phyloP scores from a whole-genome alignment of 2,329 filamentous ascomycete species.

The Chaetomiaceae sp. region DNA sequence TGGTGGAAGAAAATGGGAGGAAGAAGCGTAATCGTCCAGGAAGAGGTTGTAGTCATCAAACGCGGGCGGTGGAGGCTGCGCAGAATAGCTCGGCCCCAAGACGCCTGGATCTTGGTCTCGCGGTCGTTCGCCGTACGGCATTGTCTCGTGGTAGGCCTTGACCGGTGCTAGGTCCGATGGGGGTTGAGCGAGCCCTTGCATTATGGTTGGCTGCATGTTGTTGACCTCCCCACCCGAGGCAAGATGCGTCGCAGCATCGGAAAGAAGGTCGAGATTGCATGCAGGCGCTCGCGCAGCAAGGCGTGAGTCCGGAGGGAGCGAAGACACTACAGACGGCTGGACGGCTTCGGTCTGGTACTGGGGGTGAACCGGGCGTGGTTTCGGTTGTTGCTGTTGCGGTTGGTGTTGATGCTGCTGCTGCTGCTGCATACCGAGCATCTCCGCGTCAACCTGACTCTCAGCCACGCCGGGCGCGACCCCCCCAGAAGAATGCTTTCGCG shows the following conservation, averaged over 20 bases:
- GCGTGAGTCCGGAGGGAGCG: slow-evolving; percentile 46
- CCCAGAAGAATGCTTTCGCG: slow-evolving; percentile 49
- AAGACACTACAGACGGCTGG: slow-evolving; percentile 35
- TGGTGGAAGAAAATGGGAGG: slow-evolving; percentile 52
- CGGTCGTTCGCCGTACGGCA: slow-evolving; percentile 46
- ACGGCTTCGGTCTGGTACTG: slow-evolving; percentile 42
- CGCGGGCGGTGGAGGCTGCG: slow-evolving; percentile 36
- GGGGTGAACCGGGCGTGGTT: slow-evolving; percentile 28
- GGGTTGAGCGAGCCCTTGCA: slow-evolving; percentile 42
- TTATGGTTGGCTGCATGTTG: slow-evolving; percentile 45
- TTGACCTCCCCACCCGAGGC: slow-evolving; percentile 52
- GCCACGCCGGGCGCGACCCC: slow-evolving; percentile 42
- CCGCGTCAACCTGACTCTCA: slow-evolving; percentile 44
- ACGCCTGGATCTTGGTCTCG: slow-evolving; percentile 42
- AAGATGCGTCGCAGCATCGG: slow-evolving; percentile 52
- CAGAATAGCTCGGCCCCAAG: slow-evolving; percentile 39
- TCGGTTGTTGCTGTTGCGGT: slow-evolving; percentile 24
- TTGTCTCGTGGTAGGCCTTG: slow-evolving; percentile 47
- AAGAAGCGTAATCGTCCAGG: slow-evolving; percentile 52
- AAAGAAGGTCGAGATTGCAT: slow-evolving; percentile 56
- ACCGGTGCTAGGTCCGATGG: slow-evolving; percentile 41
- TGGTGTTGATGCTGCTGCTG: too few relatives aligned
- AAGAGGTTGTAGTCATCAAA: slow-evolving; percentile 58
- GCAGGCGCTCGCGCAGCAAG: slow-evolving; percentile 42
- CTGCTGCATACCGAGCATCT: slow-evolving; percentile 44